Evolutionary conservation across 2,329 filamentous ascomycete genomes (phyloP).

Genomic region (Stachybotrys echinatus): DNA sequence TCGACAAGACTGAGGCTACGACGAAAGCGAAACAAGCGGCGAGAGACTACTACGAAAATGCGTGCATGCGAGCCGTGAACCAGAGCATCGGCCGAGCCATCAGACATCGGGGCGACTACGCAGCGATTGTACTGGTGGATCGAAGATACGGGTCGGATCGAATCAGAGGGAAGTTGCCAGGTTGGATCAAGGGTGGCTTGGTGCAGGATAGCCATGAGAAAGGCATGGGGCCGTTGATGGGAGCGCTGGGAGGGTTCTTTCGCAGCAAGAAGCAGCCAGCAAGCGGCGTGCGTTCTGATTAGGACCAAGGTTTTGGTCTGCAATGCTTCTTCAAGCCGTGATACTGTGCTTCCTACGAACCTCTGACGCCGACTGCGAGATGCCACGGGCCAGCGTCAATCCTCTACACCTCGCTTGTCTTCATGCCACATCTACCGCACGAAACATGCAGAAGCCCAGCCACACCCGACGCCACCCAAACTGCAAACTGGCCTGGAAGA

Average conservation of each 20-base stretch:
- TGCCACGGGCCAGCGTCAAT: no score
- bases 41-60: slow-evolving; percentile 84
- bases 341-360: no score
- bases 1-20: slow-evolving; percentile 18
- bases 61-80: slow-evolving; percentile 95
- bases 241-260: slow-evolving; percentile 52
- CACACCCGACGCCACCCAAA: no score
- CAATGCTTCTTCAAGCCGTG: no score
- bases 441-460: no score
- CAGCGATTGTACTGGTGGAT: slow-evolving; percentile 82
- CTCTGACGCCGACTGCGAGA: no score
- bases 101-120: slow-evolving; percentile 82
- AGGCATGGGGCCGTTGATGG: slow-evolving; percentile 55
- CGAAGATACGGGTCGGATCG: slow-evolving; percentile 68
- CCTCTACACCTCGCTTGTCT: no score
- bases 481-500: no score
- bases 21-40: slow-evolving; percentile 49
- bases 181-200: slow-evolving; percentile 78
- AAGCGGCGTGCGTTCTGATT: no score
- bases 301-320: no score
- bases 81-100: slow-evolving; percentile 94
- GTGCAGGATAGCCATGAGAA: slow-evolving; percentile 40
- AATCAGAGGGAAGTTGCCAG: slow-evolving; percentile 75
- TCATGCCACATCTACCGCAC: no score
- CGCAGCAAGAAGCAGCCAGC: slow-evolving; percentile 33